Percentiles rank a stretch among this genome's conserved stretches.
phyloP scores from a whole-genome alignment of 192 early-diverging fungal species.

The Rhizophagus sp. region DNA sequence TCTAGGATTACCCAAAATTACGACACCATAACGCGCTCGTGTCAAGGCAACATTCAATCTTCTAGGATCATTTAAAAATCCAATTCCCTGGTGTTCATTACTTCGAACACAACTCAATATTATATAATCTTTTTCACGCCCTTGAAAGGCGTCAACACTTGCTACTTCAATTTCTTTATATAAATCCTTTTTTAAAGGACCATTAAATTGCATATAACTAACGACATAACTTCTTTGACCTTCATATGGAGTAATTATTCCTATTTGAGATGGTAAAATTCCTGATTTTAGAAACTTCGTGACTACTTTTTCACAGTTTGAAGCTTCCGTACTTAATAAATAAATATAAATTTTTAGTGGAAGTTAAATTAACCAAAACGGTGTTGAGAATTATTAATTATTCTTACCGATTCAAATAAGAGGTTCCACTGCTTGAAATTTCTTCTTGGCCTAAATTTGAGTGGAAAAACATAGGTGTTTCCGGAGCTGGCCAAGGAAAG shows the following conservation, averaged over 20 bases:
- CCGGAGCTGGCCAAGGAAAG: slow-evolving; percentile 96
- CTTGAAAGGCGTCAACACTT: slow-evolving; percentile 98
- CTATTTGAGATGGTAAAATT: slow-evolving; percentile 87
- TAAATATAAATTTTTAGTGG: too few relatives aligned
- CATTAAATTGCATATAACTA: slow-evolving; percentile 93
- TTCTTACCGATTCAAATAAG: slow-evolving; percentile 85
- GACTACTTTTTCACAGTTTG: slow-evolving; percentile 96
- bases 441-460: slow-evolving; percentile 94
- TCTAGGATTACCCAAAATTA: slow-evolving; percentile 93
- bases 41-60: slow-evolving; percentile 90
- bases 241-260: slow-evolving; percentile 98
- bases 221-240: slow-evolving; percentile 96
- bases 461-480: slow-evolving; percentile 94
- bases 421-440: slow-evolving; percentile 94
- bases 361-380: background rate
- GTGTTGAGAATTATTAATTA: too few relatives aligned
- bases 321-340: slow-evolving; percentile 72
- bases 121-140: slow-evolving; percentile 99
- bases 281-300: slow-evolving; percentile 90
- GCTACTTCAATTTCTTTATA: slow-evolving; percentile 99
- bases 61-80: slow-evolving; percentile 89
- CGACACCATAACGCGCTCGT: slow-evolving; percentile 90
- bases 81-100: slow-evolving; percentile 97
- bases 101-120: slow-evolving; percentile 96
- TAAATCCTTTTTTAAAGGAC: slow-evolving; percentile 84